Base-by-base conservation (phyloP, 805 yeast species). In the Cyberlindnera petersonii region DNA sequence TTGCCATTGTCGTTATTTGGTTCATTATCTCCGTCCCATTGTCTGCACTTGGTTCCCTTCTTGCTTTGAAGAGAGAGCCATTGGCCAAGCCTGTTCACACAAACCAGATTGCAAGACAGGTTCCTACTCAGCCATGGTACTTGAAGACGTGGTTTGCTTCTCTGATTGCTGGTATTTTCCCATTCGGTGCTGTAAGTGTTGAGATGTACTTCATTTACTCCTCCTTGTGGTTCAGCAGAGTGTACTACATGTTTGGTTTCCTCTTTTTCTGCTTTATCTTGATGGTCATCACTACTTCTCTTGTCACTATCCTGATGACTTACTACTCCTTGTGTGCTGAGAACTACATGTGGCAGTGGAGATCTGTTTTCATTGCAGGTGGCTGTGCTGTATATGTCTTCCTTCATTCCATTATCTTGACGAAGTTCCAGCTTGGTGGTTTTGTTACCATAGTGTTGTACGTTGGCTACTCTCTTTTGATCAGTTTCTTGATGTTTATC, bases 271-370 rank as follows among this genome's bases (percentile, higher is more conserved):
- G 96, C 53, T 80, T 86, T 59, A 47, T 82, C n/a, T 70, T 89
- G 57, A 83, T 87, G 86, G 68, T 86, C 10, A 53, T 83, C 52
- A 88, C 96, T 5, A 82, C 95, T 11, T 71, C 83, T 11, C 70
- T 89, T 43, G 87, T 88, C 22, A 82, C 96, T 0, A 68, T 88
- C 17, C 69, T 91, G 55, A 74, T 87, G 61, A 77, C 83, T 20
- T 93, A 93, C 63, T 83, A 86, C 68, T 75, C 87, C 4, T 72
- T 93, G 49, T 86, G 95, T 58, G 69, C 86, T 35, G 98, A 93
- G 60, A 86, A 93, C 62, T 89, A 94, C 70, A 79, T 80, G 61
- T 93, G 98, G 98, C 97, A 91, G 59, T 93, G 98, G 98, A 79
- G 89, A 61, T 77, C 95, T 4, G 65, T 86, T 52, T 76, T 83